phyloP scores from a whole-genome alignment of 2,329 filamentous ascomycete species.

The Aulographum hederae region DNA sequence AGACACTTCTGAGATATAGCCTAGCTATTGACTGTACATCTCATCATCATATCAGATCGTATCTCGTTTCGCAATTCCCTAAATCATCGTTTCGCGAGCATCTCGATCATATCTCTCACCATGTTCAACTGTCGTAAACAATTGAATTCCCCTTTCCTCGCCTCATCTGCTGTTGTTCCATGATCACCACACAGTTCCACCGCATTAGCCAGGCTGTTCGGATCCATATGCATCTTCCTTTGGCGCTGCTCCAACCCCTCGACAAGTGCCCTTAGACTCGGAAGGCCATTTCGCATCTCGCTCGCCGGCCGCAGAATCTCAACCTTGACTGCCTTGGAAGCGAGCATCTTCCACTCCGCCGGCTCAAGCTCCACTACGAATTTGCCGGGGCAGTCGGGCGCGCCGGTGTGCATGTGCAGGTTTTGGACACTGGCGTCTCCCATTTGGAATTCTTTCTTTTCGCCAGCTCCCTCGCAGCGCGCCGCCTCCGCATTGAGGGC shows the following conservation, averaged over 20 bases:
- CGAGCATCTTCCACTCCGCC: constrained; percentile 23
- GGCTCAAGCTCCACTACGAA: constrained; percentile 26
- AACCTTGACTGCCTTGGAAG: constrained; percentile 25
- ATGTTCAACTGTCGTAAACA: constrained; percentile 5
- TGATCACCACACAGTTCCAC: no score
- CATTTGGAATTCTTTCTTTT: constrained; percentile 23
- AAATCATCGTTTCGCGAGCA: no score
- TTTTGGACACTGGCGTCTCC: constrained; percentile 21
- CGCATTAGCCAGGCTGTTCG: constrained; percentile 3
- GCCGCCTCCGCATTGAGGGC: constrained; percentile 21
- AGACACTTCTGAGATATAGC: no score
- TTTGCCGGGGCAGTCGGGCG: constrained; percentile 21
- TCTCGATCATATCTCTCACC: constrained; percentile 4
- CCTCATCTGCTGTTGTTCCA: no score
- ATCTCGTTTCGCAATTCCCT: no score
- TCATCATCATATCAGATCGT: no score
- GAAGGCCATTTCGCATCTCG: constrained; percentile 10
- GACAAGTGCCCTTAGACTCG: constrained; percentile 18
- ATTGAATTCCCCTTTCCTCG: constrained; percentile 3
- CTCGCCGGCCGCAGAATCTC: constrained; percentile 20
- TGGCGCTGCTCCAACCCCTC: constrained; percentile 23
- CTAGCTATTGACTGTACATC: no score
- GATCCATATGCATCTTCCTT: constrained; percentile 19
- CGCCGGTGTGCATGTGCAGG: constrained; percentile 24
- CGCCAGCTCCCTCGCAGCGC: constrained; percentile 12